Evolutionary conservation across 768 basidiomycete genomes (phyloP).

Genomic region (Hericium erinaceus): DNA sequence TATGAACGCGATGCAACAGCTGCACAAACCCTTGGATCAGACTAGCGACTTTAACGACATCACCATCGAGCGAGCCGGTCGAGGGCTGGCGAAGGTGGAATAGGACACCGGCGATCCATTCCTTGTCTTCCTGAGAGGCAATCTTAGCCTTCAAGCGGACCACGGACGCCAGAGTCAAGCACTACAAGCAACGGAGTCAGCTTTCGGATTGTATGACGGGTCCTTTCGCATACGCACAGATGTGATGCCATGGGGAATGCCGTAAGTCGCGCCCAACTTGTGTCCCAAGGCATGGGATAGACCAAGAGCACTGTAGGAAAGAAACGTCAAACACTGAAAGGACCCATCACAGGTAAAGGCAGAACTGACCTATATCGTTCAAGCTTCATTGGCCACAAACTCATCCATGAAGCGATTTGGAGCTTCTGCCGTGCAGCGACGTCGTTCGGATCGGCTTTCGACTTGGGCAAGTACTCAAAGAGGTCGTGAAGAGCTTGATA

Average conservation of each 20-base stretch:
- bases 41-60: constrained; percentile 41
- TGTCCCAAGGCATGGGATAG: constrained; percentile 72
- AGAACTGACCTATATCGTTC: constrained; percentile 43
- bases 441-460: constrained; percentile 48
- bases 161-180: constrained; percentile 60
- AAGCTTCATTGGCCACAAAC: constrained; percentile 55
- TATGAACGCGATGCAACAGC: not conserved
- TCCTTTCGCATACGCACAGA: constrained; percentile 38
- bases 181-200: constrained; percentile 28
- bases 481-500: constrained; percentile 62
- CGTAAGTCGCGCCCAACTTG: constrained; percentile 61
- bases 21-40: constrained; percentile 44
- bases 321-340: not conserved
- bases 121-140: constrained; percentile 54
- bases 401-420: constrained; percentile 75
- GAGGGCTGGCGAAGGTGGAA: constrained; percentile 50
- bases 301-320: constrained; percentile 44
- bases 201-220: too few relatives aligned
- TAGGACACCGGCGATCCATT: constrained; percentile 44
- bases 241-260: constrained; percentile 76
- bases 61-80: constrained; percentile 59
- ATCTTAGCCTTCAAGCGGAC: constrained; percentile 49
- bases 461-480: constrained; percentile 62
- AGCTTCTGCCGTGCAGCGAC: constrained; percentile 58
- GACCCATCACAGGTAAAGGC: not conserved